A percentile compares a stretch with the other conserved stretches of the same genome.
Conservation (phyloP, 2,329 filamentous ascomycete species). For the Pyrenochaeta sp. region DNA sequence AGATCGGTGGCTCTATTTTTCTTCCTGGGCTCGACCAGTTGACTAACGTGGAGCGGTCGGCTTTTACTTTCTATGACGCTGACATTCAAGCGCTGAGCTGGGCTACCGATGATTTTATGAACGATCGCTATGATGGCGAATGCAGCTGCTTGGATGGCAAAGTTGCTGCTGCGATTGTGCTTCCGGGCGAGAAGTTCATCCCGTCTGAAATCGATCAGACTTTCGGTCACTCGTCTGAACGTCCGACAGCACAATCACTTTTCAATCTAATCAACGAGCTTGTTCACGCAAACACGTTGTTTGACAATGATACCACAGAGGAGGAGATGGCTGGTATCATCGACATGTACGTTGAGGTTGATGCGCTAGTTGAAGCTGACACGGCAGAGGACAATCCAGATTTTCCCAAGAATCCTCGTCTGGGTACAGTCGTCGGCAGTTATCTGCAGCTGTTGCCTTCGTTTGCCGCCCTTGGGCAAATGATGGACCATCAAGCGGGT, state of each 20-base stretch:
- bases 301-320: background rate
- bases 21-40: conserved; percentile 13
- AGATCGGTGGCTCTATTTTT: background rate
- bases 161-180: background rate
- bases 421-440: background rate
- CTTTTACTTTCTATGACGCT: conserved; percentile 6
- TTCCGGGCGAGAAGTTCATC: conserved; percentile 9
- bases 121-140: conserved; percentile 9
- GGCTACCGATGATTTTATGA: conserved; percentile 12
- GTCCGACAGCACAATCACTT: conserved; percentile 1
- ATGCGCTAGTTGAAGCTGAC: background rate
- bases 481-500: background rate
- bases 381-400: background rate
- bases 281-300: background rate
- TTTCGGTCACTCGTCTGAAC: background rate
- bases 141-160: conserved; percentile 4
- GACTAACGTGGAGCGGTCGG: conserved; percentile 3
- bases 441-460: background rate
- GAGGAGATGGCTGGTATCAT: background rate
- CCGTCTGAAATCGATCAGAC: background rate
- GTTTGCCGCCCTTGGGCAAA: background rate
- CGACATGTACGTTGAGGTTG: background rate
- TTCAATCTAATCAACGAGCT: conserved; percentile 1
- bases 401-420: background rate
- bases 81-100: conserved; percentile 9